Evolutionary conservation across 345 rosid genomes (phyloP).

Genomic region (Erysimum cheiranthoides): DNA sequence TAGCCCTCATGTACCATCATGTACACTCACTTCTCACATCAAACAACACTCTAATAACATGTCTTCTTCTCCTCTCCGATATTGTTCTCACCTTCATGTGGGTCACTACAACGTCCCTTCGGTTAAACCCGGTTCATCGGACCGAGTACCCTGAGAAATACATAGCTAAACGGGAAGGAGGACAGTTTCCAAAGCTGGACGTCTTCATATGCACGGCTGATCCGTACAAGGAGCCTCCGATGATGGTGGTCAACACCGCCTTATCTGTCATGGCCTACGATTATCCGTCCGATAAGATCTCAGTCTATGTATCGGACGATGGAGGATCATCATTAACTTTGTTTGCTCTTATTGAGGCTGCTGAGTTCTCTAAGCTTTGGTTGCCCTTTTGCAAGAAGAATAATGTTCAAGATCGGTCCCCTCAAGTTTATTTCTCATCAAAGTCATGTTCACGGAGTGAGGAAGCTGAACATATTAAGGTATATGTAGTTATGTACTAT

Average conservation of each 20-base stretch:
- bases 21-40: conserved; percentile 44
- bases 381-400: conserved; percentile 65
- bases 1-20: conserved; percentile 58
- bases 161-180: conserved; percentile 39
- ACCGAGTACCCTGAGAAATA: conserved; percentile 58
- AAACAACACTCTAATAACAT: conserved; percentile 31
- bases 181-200: conserved; percentile 61
- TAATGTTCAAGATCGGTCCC: conserved; percentile 55
- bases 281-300: conserved; percentile 71
- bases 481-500: conserved; percentile 17
- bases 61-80: conserved; percentile 56
- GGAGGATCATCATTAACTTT: conserved; percentile 77
- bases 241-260: conserved; percentile 70
- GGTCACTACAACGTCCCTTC: conserved; percentile 51
- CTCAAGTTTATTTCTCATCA: conserved; percentile 61
- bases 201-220: conserved; percentile 88
- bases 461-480: conserved; percentile 60
- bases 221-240: conserved; percentile 87
- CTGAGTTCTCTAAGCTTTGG: conserved; percentile 73
- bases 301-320: conserved; percentile 83
- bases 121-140: conserved; percentile 52
- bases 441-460: conserved; percentile 22
- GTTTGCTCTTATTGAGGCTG: conserved; percentile 77
- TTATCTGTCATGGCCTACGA: conserved; percentile 79
- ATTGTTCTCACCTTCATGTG: conserved; percentile 71